Evolutionary conservation across 495 filamentous ascomycete genomes (phyloP), one percentile per base, ranked within the genome.

Genomic region (Jackrogersella minutella): DNA sequence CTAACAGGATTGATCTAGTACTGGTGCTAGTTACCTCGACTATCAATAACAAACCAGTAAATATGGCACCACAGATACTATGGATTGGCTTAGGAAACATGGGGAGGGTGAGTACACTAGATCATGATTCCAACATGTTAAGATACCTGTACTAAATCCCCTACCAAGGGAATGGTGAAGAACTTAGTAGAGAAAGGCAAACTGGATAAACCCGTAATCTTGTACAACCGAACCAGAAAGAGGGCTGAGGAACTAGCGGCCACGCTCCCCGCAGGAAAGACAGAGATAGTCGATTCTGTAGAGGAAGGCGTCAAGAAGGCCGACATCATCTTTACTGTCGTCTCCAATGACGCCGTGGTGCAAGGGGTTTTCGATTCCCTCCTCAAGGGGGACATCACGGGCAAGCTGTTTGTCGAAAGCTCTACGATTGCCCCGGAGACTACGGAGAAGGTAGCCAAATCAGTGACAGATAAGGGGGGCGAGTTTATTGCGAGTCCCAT

Each of bases 31-130:
- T 5, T 14, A 17, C 24, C 28, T 41, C 16, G 50, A 22, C 24
- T 14, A n/a, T 41, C 36, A 19, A 30, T 28, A 31, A 36, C 5
- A 66, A 36, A 49, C 21, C 17, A 28, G 34, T 30, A 21, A 74
- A 41, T 8, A 89, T 90, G 87, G 79, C 87, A 46, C 84, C 86
- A 64, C 87, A 84, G 73, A 47, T 93, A 46, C 81, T 93, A 70
- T 97, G 89, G 88, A 90, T 96, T 55, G 93, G 93, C 51, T 81
- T 97, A 54, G 93, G 93, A 7, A 97, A 97, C 76, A 96, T 97
- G 85, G 93, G 93, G 62, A 82, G 90, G 60, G 92, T 93, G 81
- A 80, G 87, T 80, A 11, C 24, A 34, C 24, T 11, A 49, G 4
- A 24, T 24, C 43, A 34, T n/a, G 41, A 53, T 21, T 10, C 13